These are phyloP conservation scores for Boletus sp. DNA, from an alignment of 768 basidiomycete genomes.

Conservation along the genomic window DNA sequence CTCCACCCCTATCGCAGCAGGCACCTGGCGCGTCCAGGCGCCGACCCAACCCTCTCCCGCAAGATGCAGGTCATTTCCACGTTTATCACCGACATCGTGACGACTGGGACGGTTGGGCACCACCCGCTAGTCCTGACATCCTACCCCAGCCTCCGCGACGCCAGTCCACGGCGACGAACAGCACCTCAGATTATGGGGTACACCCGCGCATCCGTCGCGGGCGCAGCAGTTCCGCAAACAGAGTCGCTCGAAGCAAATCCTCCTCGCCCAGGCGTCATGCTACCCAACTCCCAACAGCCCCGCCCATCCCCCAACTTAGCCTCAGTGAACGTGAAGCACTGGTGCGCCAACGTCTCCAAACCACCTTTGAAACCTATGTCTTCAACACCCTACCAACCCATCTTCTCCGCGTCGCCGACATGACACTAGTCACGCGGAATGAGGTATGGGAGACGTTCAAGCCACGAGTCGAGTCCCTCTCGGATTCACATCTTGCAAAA, in stretches of 20 bases:
- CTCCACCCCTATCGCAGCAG: conserved; percentile 7
- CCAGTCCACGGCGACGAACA: conserved; percentile 15
- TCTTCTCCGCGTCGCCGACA: conserved; percentile 21
- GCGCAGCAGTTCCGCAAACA: conserved; percentile 19
- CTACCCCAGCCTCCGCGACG: conserved; percentile 15
- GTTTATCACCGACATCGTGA: conserved; percentile 22
- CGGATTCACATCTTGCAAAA: conserved; percentile 24
- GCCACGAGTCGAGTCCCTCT: conserved; percentile 17
- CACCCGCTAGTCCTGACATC: conserved; percentile 9
- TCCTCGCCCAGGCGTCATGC: conserved; percentile 21
- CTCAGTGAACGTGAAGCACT: conserved; percentile 21
- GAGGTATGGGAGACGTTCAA: conserved; percentile 21
- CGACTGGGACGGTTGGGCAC: conserved; percentile 17
- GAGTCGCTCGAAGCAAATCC: conserved; percentile 15
- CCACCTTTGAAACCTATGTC: conserved; percentile 24
- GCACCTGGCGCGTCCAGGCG: conserved; percentile 9
- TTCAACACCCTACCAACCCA: conserved; percentile 25
- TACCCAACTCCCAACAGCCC: conserved; percentile 11
- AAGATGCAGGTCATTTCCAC: conserved; percentile 8
- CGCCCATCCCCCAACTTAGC: conserved; percentile 16
- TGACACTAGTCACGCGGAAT: conserved; percentile 19
- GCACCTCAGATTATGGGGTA: conserved; percentile 15
- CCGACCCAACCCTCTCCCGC: conserved; percentile 9
- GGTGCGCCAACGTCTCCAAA: conserved; percentile 18
- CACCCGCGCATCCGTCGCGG: conserved; percentile 16